Evolutionary conservation across 305 asterid species (phyloP), one percentile per base, ranked within the genome.

Genomic region (Fraxinus dipetala): DNA sequence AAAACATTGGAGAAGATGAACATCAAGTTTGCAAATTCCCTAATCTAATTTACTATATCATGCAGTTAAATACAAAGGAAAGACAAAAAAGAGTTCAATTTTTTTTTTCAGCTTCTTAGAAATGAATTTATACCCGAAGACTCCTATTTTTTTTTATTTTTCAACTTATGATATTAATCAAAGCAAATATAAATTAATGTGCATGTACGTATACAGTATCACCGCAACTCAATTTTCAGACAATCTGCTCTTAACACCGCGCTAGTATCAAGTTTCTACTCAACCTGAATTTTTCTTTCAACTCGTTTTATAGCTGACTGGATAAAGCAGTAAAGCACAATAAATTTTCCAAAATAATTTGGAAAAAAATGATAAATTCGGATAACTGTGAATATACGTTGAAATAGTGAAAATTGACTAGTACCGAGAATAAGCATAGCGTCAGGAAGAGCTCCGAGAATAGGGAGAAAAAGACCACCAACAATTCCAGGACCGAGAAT

Each of bases 371-470:
- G 1, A 18, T 7, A 74, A 38, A 22, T 20, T 20, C 9, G 4
- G 78, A 16, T 6, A 35, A 7, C 51, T 20, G 7, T 22, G 63
- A 26, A 36, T 38, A 38, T 22, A 4, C 78, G 13, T 20, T 75
- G n/a, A 61, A 18, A 22, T 14, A 11, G 32, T 18, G 7, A 72
- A 59, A 35, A 40, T n/a, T 28, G 35, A 65, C 10, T 24, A 65
- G 73, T 90, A 95, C 99, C 99, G 1, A 96, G 90, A 78, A 96
- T 93, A 69, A 96, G 98, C 97, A 96, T 88, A 22, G 98, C 98
- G 83, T 96, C 98, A 0, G 99, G 99, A 82, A 96, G 97, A 73
- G 99, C 98, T 28, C 98, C 98, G 76, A 96, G 98, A 0, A 94
- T 82, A 6, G 99, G 99, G 24, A 96, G 95, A 38, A 94, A 87